Evolutionary conservation across 257 asterid species (phyloP), one percentile per base, ranked within the genome.

Genomic region (Forsythia suspensa): DNA sequence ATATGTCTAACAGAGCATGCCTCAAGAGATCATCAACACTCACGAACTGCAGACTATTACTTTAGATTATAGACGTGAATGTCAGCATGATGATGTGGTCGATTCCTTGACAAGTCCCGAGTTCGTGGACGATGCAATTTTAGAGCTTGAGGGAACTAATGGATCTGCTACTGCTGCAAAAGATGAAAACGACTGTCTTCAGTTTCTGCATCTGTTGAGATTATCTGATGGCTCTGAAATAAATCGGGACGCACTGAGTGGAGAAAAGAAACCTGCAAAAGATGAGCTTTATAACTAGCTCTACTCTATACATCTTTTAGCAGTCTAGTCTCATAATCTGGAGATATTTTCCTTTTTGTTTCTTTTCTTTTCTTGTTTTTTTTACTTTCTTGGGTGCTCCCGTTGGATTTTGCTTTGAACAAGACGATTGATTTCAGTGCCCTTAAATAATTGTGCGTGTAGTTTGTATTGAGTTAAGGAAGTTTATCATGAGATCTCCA

Each of bases 21-120:
- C 99, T 80, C 92, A 88, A 83, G 97, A 93, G 81, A 91, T 90
- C 82, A 86, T 95, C 51, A 84, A 95, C 74, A 84, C 86, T 43
- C 91, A 95, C 20, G 99, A 95, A 85, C 92, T 93, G 79, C 88
- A 90, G 89, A 87, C 91, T 0, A 92, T 95, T 43, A 95, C 99
- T 4, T 74, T 95, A 86, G 98, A 95, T 79, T 95, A 90, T 86
- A 90, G 97, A 80, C 99, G 97, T 4, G 98, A 95, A 82, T 95
- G 99, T 84, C 97, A 90, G 87, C 97, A 90, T 0, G 90, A 91
- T 75, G 99, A 93, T 61, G 82, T 87, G 12, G 99, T 95, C 3
- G 98, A 95, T 85, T 95, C 99, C 57, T 97, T 95, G 70, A 89
- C 99, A n/a, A 88, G 91, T 43, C 87, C 91, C 8, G 98, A 95